phyloP scores from a whole-genome alignment of 108 stramenopile genomes.

The Skeletonema potamos region DNA sequence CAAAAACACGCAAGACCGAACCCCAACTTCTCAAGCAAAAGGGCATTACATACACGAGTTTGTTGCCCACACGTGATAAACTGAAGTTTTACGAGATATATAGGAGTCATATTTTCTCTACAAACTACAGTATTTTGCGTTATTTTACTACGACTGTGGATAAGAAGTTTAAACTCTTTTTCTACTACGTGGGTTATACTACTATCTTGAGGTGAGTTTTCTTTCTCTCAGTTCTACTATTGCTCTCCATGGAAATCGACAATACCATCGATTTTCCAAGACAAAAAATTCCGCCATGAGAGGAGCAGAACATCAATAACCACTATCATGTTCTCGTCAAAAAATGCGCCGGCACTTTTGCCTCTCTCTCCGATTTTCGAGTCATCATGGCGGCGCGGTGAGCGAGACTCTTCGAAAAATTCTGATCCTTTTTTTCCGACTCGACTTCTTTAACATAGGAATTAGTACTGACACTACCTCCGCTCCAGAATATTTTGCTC shows the following conservation, averaged over 20 bases:
- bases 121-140: not conserved
- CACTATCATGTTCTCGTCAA: not conserved
- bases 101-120: not conserved
- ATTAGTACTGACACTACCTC: not conserved
- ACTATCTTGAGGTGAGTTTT: not conserved
- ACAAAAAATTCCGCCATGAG: not conserved
- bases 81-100: not conserved
- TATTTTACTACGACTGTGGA: not conserved
- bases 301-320: no score
- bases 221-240: no score
- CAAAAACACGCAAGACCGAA: not conserved
- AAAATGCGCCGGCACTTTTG: not conserved
- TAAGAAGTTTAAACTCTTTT: not conserved
- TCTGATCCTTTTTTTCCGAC: not conserved
- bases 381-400: not conserved
- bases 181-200: not conserved
- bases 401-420: not conserved
- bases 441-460: not conserved
- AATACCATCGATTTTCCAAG: not conserved
- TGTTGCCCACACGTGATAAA: not conserved
- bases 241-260: no score
- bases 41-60: not conserved
- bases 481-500: not conserved
- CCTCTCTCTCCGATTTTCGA: not conserved
- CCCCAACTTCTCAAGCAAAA: not conserved